Evolutionary conservation across 306 rosid genomes (phyloP), one percentile per base, ranked within the genome.

Genomic region (Macrotyloma uniflorum): DNA sequence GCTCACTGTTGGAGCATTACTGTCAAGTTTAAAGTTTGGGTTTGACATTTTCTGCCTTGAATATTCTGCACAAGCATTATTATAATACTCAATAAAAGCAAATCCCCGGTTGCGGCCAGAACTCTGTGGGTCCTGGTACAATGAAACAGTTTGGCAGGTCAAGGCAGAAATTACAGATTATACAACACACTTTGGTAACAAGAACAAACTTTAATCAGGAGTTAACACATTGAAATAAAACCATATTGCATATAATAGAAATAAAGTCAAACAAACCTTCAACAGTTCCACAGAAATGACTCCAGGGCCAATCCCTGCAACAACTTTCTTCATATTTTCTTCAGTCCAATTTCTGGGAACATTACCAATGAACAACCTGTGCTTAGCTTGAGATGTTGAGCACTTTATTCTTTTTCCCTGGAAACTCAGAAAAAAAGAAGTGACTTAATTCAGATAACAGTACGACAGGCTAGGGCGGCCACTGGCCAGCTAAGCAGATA

Each of bases 331-430:
- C 90, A 91, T 70, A 76, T 88, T 83, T 28, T 81, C 83, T 62
- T 82, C 86, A 6, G 81, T 88, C 97, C 97, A 91, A 35, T 28
- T 74, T 80, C 80, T 90, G 40, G 97, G 97, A 74, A 91, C 85
- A 80, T 90, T 90, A 35, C 93, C 94, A 54, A 91, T 88, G 83
- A 88, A 91, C 76, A 91, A 79, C 65, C 82, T 77, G 69, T 88
- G 89, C 85, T 90, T 90, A 53, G 87, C 88, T 80, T 88, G 90
- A 47, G 93, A 84, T 32, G 87, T 61, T 16, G 97, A 91, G 67
- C 94, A 91, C 75, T 76, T 89, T 67, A 89, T 74, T 69, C 57
- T 88, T 63, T 58, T 89, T 8, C 90, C 93, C 94, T 90, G 67
- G 77, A 75, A 65, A 65, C 65, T n/a, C 86, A 77, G 55, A 38